These are phyloP conservation scores for Trametopsis cervina DNA, from an alignment of 768 basidiomycete species.

Conservation along the genomic window DNA sequence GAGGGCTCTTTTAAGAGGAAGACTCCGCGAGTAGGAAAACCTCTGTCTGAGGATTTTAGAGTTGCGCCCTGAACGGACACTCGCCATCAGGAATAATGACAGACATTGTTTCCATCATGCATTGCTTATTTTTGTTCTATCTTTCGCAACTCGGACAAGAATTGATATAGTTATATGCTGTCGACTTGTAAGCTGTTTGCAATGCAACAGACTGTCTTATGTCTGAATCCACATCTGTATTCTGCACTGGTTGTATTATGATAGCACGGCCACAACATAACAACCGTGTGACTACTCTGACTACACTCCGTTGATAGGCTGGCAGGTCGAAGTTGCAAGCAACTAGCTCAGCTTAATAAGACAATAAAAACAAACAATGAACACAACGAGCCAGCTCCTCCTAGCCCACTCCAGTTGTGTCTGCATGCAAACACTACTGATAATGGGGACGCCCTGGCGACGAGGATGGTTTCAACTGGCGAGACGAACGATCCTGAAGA, in stretches of 20 bases:
- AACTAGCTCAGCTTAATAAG: background rate
- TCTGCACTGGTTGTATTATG: no score
- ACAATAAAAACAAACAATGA: background rate
- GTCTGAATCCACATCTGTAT: no score
- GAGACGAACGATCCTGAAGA: background rate
- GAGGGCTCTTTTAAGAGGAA: conserved; percentile 39
- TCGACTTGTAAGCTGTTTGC: no score
- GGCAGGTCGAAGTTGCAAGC: background rate
- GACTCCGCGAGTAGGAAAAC: conserved; percentile 29
- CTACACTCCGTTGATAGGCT: background rate
- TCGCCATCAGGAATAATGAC: background rate
- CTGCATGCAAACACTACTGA: conserved; percentile 1
- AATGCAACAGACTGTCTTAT: background rate
- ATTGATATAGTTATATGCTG: no score
- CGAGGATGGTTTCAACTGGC: background rate
- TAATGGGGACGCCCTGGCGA: conserved; percentile 4
- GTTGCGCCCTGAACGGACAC: conserved; percentile 8
- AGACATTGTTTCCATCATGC: conserved; percentile 5
- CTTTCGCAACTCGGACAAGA: no score
- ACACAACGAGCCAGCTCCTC: background rate
- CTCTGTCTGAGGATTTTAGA: conserved; percentile 16
- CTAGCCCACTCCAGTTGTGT: background rate
- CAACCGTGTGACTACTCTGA: background rate
- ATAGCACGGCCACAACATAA: no score
- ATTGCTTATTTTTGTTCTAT: no score